phyloP scores from a whole-genome alignment of 371 early-diverging fungal species.

The Rhizomucor pusillus region DNA sequence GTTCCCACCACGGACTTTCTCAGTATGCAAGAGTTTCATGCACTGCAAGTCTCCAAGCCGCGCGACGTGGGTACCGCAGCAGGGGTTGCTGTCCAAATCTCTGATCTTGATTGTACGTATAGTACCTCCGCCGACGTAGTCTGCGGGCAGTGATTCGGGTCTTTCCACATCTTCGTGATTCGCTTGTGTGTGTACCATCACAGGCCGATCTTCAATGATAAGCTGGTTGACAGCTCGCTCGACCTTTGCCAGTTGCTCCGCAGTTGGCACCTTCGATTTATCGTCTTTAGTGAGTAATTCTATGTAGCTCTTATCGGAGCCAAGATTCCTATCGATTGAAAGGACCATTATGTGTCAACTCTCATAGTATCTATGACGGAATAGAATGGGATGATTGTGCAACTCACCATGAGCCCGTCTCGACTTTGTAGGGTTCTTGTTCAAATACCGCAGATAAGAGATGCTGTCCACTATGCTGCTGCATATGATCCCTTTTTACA shows the following conservation, averaged over 20 bases:
- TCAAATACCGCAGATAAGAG: slow-evolving; percentile 72
- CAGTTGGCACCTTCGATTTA: slow-evolving; percentile 30
- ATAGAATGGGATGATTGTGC: too few species aligned
- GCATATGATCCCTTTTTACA: slow-evolving; percentile 60
- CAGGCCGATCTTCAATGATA: slow-evolving; percentile 52
- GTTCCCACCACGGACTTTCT: slow-evolving; percentile 70
- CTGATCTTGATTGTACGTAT: slow-evolving; percentile 61
- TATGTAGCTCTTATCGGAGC: slow-evolving; percentile 54
- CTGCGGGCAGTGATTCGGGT: slow-evolving; percentile 58
- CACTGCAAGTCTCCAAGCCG: slow-evolving; percentile 62
- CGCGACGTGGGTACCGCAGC: slow-evolving; percentile 79
- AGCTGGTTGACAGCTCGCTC: slow-evolving; percentile 57
- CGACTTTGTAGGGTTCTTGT: slow-evolving; percentile 47
- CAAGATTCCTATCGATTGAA: slow-evolving; percentile 48
- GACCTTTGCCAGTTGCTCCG: slow-evolving; percentile 43
- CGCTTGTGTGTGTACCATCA: slow-evolving; percentile 42
- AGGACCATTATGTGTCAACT: neutral
- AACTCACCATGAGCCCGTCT: slow-evolving; percentile 67
- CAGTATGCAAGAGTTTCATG: slow-evolving; percentile 63
- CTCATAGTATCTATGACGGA: too few species aligned
- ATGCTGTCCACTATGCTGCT: slow-evolving; percentile 82
- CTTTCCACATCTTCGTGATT: slow-evolving; percentile 22
- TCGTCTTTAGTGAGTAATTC: slow-evolving; percentile 49
- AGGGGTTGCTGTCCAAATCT: slow-evolving; percentile 66
- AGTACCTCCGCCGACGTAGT: slow-evolving; percentile 62